A percentile compares a stretch with the other conserved stretches of the same genome.
Evolutionary conservation across 352 stramenopile genomes (phyloP).

Genomic region (Pythium phragmitis): DNA sequence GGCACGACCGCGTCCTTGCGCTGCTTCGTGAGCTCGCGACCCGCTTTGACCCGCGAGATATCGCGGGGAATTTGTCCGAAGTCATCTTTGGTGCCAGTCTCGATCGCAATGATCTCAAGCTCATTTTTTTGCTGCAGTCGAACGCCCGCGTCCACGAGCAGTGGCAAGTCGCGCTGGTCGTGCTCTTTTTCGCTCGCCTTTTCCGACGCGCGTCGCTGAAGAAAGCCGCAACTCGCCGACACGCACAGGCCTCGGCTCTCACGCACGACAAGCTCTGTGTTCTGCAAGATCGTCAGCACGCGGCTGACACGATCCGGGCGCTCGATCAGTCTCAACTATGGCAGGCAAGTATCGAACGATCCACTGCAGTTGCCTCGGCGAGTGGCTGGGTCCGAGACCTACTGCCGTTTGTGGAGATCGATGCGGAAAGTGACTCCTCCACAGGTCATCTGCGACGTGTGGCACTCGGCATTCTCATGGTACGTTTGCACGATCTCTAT

Average conservation of each 20-base stretch:
- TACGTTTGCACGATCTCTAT: background rate
- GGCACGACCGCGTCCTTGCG: slow-evolving; percentile 8
- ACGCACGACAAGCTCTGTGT: background rate
- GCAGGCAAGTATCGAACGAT: background rate
- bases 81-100: slow-evolving; percentile 40
- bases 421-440: background rate
- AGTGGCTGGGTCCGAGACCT: background rate
- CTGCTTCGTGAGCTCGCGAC: slow-evolving; percentile 29
- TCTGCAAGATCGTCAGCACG: background rate
- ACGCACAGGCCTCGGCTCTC: background rate
- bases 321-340: background rate
- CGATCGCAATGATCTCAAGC: slow-evolving; percentile 29
- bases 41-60: slow-evolving; percentile 28
- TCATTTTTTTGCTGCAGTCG: slow-evolving; percentile 29
- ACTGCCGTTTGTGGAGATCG: background rate
- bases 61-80: slow-evolving; percentile 33
- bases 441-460: background rate
- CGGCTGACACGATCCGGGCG: background rate
- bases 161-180: slow-evolving; percentile 37
- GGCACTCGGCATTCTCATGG: slow-evolving; percentile 8
- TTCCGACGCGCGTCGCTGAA: slow-evolving; percentile 36
- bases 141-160: slow-evolving; percentile 32
- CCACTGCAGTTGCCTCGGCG: background rate
- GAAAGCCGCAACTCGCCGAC: slow-evolving; percentile 29
- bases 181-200: slow-evolving; percentile 38